Conservation (phyloP, 1,284 basidiomycete species). For the Macrocystidia cucumis region DNA sequence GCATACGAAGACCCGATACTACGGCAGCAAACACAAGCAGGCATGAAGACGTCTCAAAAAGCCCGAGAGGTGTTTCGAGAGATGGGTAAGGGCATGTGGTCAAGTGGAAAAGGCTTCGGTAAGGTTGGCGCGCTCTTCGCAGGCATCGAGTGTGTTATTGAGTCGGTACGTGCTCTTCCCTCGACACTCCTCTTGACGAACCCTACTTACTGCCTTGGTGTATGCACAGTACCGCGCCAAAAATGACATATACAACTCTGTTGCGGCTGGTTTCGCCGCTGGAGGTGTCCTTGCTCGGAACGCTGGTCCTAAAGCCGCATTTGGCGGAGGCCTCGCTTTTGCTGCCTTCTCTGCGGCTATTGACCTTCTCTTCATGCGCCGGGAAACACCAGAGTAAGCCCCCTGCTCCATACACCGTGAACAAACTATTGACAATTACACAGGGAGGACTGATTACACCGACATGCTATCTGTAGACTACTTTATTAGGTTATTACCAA, state of each 20-base stretch:
- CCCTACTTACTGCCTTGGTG: slow-evolving; percentile 5
- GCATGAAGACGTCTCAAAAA: slow-evolving; percentile 64
- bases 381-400: slow-evolving; percentile 79
- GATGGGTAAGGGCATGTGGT: slow-evolving; percentile 92
- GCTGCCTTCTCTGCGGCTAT: slow-evolving; percentile 88
- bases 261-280: slow-evolving; percentile 65
- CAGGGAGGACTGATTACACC: slow-evolving; percentile 28
- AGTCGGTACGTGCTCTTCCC: slow-evolving; percentile 67
- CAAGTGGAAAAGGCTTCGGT: slow-evolving; percentile 86
- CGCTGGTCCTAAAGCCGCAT: slow-evolving; percentile 75
- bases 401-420: slow-evolving; percentile 2
- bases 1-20: slow-evolving; percentile 92
- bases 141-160: slow-evolving; percentile 93
- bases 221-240: slow-evolving; percentile 81
- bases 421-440: slow-evolving; percentile 8
- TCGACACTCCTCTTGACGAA: slow-evolving; percentile 5
- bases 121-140: slow-evolving; percentile 94
- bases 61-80: slow-evolving; percentile 87
- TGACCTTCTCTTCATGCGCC: slow-evolving; percentile 77
- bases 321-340: slow-evolving; percentile 83
- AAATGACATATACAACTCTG: slow-evolving; percentile 86
- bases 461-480: slow-evolving; percentile 17
- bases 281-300: slow-evolving; percentile 82
- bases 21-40: slow-evolving; percentile 55
- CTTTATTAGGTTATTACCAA: too few species aligned